Evolutionary conservation across 2,329 filamentous ascomycete species (phyloP).

Genomic region (Pyrenophora teres): DNA sequence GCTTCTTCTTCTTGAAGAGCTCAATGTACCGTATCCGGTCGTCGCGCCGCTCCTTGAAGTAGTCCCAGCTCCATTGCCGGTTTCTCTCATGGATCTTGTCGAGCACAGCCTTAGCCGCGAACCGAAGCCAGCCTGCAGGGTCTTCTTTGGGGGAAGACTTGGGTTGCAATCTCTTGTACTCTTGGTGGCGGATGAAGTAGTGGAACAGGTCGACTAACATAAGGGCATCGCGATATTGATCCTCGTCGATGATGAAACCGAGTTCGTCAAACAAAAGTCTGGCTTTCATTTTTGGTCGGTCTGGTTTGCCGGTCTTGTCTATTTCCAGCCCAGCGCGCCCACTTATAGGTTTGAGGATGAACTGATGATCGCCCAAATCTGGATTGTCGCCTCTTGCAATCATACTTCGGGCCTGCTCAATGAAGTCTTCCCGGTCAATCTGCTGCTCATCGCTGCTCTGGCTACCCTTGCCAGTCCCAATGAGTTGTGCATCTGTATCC

Average conservation of each 20-base stretch:
- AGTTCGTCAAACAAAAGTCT: conserved; percentile 95
- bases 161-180: conserved; percentile 91
- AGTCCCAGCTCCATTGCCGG: conserved; percentile 92
- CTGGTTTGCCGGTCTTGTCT: conserved; percentile 84
- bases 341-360: conserved; percentile 93
- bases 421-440: conserved; percentile 74
- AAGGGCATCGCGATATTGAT: conserved; percentile 94
- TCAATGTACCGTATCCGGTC: conserved; percentile 88
- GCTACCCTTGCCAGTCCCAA: conserved; percentile 80
- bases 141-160: conserved; percentile 86
- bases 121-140: conserved; percentile 87
- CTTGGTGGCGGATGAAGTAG: conserved; percentile 96
- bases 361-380: conserved; percentile 71
- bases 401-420: conserved; percentile 75
- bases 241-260: conserved; percentile 93
- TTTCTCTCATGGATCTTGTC: conserved; percentile 96
- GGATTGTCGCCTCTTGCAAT: conserved; percentile 73
- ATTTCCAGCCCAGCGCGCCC: conserved; percentile 93
- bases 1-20: conserved; percentile 90
- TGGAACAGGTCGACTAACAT: conserved; percentile 99
- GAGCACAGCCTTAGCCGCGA: conserved; percentile 86
- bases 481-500: conserved; percentile 88
- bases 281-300: conserved; percentile 85
- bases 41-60: conserved; percentile 89
- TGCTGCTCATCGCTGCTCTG: conserved; percentile 62